phyloP scores from a whole-genome alignment of 192 early-diverging fungal species.

The Coemansia asiatica region DNA sequence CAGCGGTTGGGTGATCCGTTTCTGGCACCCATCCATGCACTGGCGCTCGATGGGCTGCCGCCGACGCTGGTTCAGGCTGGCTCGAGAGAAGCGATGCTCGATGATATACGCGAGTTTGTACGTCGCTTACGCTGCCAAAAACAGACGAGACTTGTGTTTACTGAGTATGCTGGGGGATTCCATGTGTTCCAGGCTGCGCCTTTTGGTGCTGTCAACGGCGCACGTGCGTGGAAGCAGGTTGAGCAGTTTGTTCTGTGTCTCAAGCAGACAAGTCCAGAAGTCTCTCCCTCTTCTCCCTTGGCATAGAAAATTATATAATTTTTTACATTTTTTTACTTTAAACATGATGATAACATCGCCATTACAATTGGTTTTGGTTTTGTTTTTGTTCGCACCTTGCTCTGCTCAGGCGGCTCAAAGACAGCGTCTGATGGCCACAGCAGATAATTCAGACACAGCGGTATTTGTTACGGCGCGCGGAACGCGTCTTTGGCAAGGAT shows the following conservation, averaged over 20 bases:
- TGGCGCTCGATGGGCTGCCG: conserved; percentile 19
- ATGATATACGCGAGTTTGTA: conserved; percentile 47
- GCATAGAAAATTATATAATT: background rate
- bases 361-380: too few species aligned
- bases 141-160: background rate
- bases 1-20: conserved; percentile 22
- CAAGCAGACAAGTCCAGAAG: background rate
- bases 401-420: background rate
- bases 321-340: background rate
- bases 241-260: conserved; percentile 17
- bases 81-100: conserved; percentile 33
- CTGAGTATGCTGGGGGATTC: conserved; percentile 24
- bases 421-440: background rate
- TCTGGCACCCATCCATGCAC: conserved; percentile 38
- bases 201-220: background rate
- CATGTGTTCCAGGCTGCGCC: conserved; percentile 40
- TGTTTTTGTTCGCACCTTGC: background rate
- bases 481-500: conserved; percentile 34
- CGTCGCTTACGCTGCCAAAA: background rate
- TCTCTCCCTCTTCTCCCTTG: background rate
- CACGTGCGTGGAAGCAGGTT: conserved; percentile 14
- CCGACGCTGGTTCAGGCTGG: conserved; percentile 43
- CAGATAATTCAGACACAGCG: conserved; percentile 8
- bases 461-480: conserved; percentile 54
- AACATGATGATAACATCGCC: too few species aligned